Percentiles rank a stretch among this genome's conserved stretches.
Evolutionary conservation across 2,329 filamentous ascomycete genomes (phyloP).

Genomic region (Harringtonia aguacate): DNA sequence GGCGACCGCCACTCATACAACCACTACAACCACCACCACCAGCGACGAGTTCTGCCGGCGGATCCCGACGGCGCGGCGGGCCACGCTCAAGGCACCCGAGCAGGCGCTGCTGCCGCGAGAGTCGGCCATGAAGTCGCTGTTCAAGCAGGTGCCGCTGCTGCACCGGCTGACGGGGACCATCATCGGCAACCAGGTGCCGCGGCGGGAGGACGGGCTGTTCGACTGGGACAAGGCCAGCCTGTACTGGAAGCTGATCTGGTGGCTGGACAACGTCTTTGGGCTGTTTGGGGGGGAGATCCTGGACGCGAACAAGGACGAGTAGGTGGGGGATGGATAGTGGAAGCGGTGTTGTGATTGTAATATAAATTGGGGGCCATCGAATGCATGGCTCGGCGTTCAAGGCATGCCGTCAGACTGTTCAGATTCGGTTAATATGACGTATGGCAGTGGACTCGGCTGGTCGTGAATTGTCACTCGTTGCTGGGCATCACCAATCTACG

Average conservation of each 20-base stretch:
- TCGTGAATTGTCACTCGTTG: too few species aligned
- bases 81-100: constrained; percentile 55
- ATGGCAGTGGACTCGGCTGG: too few species aligned
- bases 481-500: too few species aligned
- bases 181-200: constrained; percentile 66
- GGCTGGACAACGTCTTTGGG: constrained; percentile 46
- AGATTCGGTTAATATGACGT: too few species aligned
- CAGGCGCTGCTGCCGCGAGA: constrained; percentile 62
- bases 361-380: too few species aligned
- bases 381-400: too few species aligned
- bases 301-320: constrained; percentile 49
- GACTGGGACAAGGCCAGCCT: constrained; percentile 60
- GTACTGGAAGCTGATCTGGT: constrained; percentile 59
- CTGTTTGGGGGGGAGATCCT: constrained; percentile 50
- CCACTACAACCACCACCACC: neutral
- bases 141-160: constrained; percentile 57
- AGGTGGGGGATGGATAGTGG: too few species aligned
- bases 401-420: too few species aligned
- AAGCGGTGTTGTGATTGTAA: too few species aligned
- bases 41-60: constrained; percentile 42
- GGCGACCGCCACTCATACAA: too few species aligned
- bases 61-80: constrained; percentile 57
- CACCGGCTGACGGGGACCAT: constrained; percentile 62
- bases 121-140: constrained; percentile 50
- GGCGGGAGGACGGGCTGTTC: constrained; percentile 63